These are phyloP conservation scores for Fusarium temperatum DNA, from an alignment of 2,329 filamentous ascomycete genomes.

Conservation along the genomic window DNA sequence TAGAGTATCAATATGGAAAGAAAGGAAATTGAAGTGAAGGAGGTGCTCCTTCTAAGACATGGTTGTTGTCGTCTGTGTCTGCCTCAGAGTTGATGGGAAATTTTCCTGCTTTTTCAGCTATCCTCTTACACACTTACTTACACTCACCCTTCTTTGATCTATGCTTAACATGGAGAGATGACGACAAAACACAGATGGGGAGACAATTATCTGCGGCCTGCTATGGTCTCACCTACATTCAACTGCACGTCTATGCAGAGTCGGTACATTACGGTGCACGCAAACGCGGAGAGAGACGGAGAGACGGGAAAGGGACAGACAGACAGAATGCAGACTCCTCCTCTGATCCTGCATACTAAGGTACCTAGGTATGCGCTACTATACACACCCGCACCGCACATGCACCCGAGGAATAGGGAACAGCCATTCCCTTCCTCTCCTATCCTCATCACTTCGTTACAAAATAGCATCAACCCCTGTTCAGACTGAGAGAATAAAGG, in stretches of 20 bases:
- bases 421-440: constrained; percentile 25
- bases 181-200: constrained; percentile 24
- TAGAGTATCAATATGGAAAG: constrained; percentile 9
- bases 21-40: constrained; percentile 27
- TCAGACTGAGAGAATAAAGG: constrained; percentile 25
- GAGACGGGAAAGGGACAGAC: constrained; percentile 17
- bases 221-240: neutral
- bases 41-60: constrained; percentile 21
- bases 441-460: constrained; percentile 13
- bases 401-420: constrained; percentile 15
- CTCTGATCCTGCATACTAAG: neutral
- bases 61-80: constrained; percentile 14
- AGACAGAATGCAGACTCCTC: neutral
- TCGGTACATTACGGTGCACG: constrained; percentile 28
- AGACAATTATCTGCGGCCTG: constrained; percentile 3
- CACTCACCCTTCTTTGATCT: neutral
- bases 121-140: neutral
- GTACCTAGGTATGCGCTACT: neutral
- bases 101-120: neutral
- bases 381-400: constrained; percentile 1
- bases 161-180: constrained; percentile 9
- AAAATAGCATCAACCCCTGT: constrained; percentile 31
- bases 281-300: constrained; percentile 36
- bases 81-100: neutral
- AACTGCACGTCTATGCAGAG: constrained; percentile 20